Evolutionary conservation across 257 asterid genomes (phyloP).

Genomic region (Solanum medicagineum): DNA sequence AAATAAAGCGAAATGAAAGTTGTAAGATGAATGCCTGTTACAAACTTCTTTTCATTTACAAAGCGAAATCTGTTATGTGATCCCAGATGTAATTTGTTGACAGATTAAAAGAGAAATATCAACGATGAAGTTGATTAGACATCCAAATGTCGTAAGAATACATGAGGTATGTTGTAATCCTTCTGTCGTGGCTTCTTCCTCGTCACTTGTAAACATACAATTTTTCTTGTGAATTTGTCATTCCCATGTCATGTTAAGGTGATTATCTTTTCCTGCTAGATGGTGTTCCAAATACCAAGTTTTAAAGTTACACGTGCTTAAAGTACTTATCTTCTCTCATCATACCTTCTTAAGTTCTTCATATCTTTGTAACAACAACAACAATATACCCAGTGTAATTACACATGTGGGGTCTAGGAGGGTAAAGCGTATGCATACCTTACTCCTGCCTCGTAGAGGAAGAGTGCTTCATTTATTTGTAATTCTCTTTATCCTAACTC

Average conservation of each 20-base stretch:
- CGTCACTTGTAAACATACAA: background rate
- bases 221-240: background rate
- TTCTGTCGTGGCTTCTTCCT: background rate
- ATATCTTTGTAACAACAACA: background rate
- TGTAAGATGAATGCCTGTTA: background rate
- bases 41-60: background rate
- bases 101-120: constrained; percentile 82
- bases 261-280: background rate
- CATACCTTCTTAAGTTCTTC: background rate
- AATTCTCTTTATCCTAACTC: background rate
- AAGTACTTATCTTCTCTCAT: background rate
- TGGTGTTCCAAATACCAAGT: background rate
- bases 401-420: background rate
- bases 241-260: background rate
- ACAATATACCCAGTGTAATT: background rate
- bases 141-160: constrained; percentile 63
- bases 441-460: background rate
- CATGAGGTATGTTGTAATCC: constrained; percentile 33
- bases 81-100: background rate
- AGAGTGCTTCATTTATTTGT: background rate
- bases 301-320: background rate
- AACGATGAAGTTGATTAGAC: constrained; percentile 78
- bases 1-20: background rate
- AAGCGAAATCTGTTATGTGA: background rate
- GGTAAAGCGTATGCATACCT: background rate